Percentiles rank a stretch among this genome's conserved stretches.
phyloP scores from a whole-genome alignment of 148 eudicot species.

The Nepenthes mirabilis region DNA sequence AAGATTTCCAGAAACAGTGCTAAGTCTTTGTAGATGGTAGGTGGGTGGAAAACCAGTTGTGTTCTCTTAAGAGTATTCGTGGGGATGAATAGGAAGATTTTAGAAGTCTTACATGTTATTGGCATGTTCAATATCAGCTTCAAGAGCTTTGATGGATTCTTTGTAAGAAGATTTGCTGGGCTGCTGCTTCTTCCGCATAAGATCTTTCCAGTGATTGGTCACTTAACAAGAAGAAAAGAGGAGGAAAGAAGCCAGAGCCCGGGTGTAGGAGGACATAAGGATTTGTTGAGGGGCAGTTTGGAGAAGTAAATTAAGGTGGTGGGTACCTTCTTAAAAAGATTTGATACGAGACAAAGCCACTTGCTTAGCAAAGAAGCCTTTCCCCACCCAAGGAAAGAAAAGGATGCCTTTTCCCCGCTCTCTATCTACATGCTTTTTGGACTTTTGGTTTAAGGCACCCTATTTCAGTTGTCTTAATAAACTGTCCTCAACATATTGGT shows the following conservation, averaged over 20 bases:
- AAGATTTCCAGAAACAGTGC: background rate
- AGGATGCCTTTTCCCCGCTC: constrained; percentile 22
- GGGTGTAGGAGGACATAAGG: background rate
- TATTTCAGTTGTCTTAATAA: no score
- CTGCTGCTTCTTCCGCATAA: constrained; percentile 55
- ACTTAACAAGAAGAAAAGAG: background rate
- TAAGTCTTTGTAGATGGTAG: background rate
- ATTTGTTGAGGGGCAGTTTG: constrained; percentile 1
- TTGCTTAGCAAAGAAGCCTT: constrained; percentile 39
- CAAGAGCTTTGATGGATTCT: constrained; percentile 71
- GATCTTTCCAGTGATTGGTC: background rate
- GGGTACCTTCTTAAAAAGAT: constrained; percentile 9
- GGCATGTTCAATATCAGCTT: constrained; percentile 92
- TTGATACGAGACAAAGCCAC: constrained; percentile 5
- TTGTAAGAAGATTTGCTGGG: constrained; percentile 38
- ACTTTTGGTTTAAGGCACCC: no score
- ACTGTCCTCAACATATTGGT: no score
- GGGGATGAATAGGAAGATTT: background rate
- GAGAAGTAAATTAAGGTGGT: constrained; percentile 1
- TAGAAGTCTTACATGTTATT: constrained; percentile 47
- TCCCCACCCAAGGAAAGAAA: constrained; percentile 36
- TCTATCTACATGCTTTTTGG: no score
- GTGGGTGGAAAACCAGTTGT: background rate
- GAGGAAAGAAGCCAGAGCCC: background rate
- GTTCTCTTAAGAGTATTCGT: background rate